A percentile compares a stretch with the other conserved stretches of the same genome.
Conservation (phyloP, 1,139 yeast genomes). For the Lodderomyces elongisporus region DNA sequence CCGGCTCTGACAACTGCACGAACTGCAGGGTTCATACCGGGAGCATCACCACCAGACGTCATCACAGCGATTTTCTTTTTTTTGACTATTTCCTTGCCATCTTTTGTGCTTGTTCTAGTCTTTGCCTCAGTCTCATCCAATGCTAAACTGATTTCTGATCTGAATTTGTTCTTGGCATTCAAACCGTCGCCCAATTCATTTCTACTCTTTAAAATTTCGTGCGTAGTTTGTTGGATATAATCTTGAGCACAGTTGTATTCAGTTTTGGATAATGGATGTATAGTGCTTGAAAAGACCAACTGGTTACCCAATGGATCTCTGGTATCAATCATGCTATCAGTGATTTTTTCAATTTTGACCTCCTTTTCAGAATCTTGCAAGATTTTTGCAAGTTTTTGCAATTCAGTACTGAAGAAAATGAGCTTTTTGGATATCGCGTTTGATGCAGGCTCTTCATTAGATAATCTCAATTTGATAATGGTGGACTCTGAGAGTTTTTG, state of each 20-base stretch:
- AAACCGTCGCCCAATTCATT: slow-evolving; percentile 1
- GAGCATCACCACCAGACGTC: slow-evolving; percentile 99
- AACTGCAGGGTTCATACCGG: slow-evolving; percentile 96
- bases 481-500: slow-evolving; percentile 27
- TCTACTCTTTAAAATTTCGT: slow-evolving; percentile 7
- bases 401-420: slow-evolving; percentile 49
- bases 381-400: slow-evolving; percentile 31
- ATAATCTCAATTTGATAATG: slow-evolving; percentile 54
- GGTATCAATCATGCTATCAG: slow-evolving; percentile 20
- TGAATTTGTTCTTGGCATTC: slow-evolving; percentile 1
- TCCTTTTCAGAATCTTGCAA: slow-evolving; percentile 20
- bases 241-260: slow-evolving; percentile 27
- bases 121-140: slow-evolving; percentile 5
- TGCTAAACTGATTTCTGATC: slow-evolving; percentile 2
- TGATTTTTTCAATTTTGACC: slow-evolving; percentile 15
- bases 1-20: slow-evolving; percentile 93
- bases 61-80: slow-evolving; percentile 78
- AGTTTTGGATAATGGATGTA: slow-evolving; percentile 24
- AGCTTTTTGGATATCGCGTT: slow-evolving; percentile 27
- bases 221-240: slow-evolving; percentile 14
- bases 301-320: slow-evolving; percentile 57
- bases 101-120: slow-evolving; percentile 11
- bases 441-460: slow-evolving; percentile 22
- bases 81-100: slow-evolving; percentile 7
- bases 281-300: slow-evolving; percentile 39